Evolutionary conservation across 2,329 filamentous ascomycete species (phyloP), one percentile per base, ranked within the genome.

Genomic region (Kalmusia sp.): DNA sequence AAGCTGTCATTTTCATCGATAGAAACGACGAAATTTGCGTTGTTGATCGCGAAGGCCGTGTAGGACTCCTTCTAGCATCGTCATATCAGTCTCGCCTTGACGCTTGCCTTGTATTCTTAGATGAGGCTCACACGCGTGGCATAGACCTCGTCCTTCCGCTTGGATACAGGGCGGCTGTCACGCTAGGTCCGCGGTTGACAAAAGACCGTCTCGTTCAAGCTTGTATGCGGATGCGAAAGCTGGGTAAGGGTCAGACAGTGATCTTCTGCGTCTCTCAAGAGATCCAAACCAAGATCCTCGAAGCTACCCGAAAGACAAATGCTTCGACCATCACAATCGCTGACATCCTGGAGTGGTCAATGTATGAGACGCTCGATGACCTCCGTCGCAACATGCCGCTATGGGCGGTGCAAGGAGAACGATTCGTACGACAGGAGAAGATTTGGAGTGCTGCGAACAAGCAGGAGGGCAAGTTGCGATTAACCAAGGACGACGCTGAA

Each of bases 161-260:
- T 0, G 4, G 80, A 11, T 88, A 87, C 58, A 76, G 84, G 0
- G 90, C 88, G 0, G 85, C 85, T 0, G 85, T 92, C 0, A 92
- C 88, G 0, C 67, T 93, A 0, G 88, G 89, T 0, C 78, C 85
- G 0, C 75, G 78, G 3, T 59, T 91, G 1, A 87, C 84, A 0
- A 93, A 92, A 55, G 90, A 93, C 55, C 76, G 81, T 12, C 67
- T 91, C 0, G 84, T 87, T 0, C 89, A 92, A 81, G 87, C 85
- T 44, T 89, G 86, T 54, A 67, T 67, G 85, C 72, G 89, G 15
- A 86, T 92, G 82, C 72, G 88, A 12, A 84, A 87, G 54, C 77
- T 93, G 0, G 89, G 87, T 0, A 73, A 84, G 2, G 87, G 87
- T 0, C 88, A 92, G 59, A 85, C 83, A 0, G 80, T 91, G 0